Base-by-base conservation (phyloP, 2,329 filamentous ascomycete genomes). In the Xylariaceae sp. region DNA sequence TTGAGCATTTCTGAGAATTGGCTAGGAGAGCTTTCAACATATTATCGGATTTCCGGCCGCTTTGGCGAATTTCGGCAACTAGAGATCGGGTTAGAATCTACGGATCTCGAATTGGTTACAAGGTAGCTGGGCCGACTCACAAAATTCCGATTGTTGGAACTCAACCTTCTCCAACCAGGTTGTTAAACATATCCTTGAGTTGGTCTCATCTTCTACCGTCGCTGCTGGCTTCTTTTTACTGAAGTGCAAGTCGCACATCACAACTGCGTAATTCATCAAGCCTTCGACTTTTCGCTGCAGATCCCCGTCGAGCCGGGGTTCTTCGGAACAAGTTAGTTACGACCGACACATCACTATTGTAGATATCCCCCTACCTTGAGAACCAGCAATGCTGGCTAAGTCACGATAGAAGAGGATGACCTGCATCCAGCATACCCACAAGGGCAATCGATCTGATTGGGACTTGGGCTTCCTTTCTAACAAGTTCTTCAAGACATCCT, bases 341-440 rank as follows among this genome's bases (percentile, higher is more conserved):
- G n/a, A 19, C n/a, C 28, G 26, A 23, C 17, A 14, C 9, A 47
- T 29, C 19, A 41, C 6, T 11, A 11, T 21, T n/a, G n/a, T 11
- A 12, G 37, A 29, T 33, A 6, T 34, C 24, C 29, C 14, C 46
- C 39, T 67, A 69, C 67, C 66, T 60, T 63, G 51, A 19, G 53
- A 60, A 48, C 53, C 58, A 36, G 56, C 50, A 21, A 65, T 54
- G 4, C 36, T 66, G 53, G 74, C 68, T 43, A 81, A 67, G 50
- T 81, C 77, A 19, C 75, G 74, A 58, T 82, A 81, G 63, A 80
- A 75, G 36, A 82, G 71, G 39, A 82, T 77, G 53, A 81, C 67
- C 58, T 81, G 77, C 79, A 80, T 82, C 66, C 81, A 67, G 64
- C 75, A 76, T 14, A 74, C 76, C 78, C 79, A 82, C 19, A 82